Conservation (phyloP, 257 asterid genomes). For the Solanum pinnatisectum region DNA sequence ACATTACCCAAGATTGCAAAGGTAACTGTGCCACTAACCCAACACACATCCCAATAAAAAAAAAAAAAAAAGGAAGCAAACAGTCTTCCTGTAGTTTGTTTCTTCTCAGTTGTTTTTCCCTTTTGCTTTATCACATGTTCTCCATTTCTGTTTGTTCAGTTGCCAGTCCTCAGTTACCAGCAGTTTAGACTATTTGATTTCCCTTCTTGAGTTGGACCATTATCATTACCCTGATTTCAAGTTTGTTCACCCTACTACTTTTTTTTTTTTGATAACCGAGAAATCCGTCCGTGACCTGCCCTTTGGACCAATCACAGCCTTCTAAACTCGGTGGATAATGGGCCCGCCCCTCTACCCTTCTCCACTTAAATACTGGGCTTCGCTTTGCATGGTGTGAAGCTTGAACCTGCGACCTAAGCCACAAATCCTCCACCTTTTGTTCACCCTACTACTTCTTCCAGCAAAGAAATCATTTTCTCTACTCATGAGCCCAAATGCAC, state of each 20-base stretch:
- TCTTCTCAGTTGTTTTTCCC: not conserved
- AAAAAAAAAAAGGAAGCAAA: not conserved
- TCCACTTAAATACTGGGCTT: no score
- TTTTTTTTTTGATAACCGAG: no score
- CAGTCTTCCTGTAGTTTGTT: not conserved
- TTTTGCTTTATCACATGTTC: not conserved
- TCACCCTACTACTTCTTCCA: not conserved
- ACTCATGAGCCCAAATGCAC: not conserved
- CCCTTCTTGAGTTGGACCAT: not conserved
- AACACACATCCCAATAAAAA: not conserved
- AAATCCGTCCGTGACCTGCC: no score
- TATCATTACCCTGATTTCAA: not conserved
- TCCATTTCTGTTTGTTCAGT: not conserved
- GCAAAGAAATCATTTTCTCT: not conserved
- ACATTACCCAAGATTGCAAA: not conserved
- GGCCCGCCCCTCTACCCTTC: no score
- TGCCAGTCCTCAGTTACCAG: not conserved
- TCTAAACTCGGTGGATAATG: no score
- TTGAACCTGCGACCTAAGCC: no score
- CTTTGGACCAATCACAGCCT: no score
- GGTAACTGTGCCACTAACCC: not conserved
- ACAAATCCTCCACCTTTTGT: not conserved
- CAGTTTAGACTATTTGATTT: not conserved
- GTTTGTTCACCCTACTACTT: not conserved
- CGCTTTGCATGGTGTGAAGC: no score